Conservation (phyloP, 2,329 filamentous ascomycete species). For the Scedosporium dehoogii region DNA sequence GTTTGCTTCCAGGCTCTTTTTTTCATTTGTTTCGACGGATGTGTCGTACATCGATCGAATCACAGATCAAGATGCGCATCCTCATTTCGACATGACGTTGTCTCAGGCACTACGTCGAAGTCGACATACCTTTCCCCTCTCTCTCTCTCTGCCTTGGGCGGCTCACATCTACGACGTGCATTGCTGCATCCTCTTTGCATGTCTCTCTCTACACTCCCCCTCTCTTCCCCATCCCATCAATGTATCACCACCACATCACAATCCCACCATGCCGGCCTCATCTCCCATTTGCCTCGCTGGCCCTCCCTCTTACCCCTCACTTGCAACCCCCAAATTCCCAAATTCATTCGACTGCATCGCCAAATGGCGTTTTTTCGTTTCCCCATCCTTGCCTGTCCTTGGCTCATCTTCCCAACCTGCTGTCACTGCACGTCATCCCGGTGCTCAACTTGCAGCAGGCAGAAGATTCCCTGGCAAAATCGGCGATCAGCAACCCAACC, state of each 20-base stretch:
- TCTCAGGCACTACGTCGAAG: too few relatives aligned
- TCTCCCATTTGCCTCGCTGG: neutral
- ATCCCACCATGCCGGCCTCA: neutral
- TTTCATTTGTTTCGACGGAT: neutral
- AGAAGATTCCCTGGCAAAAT: neutral
- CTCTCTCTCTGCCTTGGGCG: too few relatives aligned
- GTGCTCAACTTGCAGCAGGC: neutral
- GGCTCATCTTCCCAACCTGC: neutral
- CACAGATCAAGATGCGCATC: neutral
- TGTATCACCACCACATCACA: neutral
- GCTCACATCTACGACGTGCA: too few relatives aligned
- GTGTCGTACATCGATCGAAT: neutral
- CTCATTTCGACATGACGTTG: too few relatives aligned
- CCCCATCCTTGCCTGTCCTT: neutral
- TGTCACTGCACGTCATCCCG: slow-evolving; percentile 4
- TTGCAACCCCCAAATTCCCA: neutral
- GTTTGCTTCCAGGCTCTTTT: neutral
- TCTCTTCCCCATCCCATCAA: neutral
- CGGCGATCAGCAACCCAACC: too few relatives aligned
- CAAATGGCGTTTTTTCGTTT: neutral
- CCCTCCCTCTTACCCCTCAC: neutral
- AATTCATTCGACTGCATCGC: neutral
- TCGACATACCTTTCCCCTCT: too few relatives aligned
- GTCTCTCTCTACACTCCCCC: neutral
- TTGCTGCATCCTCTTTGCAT: too few relatives aligned